phyloP scores from a whole-genome alignment of 495 filamentous ascomycete species.

The Aspergillus ostianus region DNA sequence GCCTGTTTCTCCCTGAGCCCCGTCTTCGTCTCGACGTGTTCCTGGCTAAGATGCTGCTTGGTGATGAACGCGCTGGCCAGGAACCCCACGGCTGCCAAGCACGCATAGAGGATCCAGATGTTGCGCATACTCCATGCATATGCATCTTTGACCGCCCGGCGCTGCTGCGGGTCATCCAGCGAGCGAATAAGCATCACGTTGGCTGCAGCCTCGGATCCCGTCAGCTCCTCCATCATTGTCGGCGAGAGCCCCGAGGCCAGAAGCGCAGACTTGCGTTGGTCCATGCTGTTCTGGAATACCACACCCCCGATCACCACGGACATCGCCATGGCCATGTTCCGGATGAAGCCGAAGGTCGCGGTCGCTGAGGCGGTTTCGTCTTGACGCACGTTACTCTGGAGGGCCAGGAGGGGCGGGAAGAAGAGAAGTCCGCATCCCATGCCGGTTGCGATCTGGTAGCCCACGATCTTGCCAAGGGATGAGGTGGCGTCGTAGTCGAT shows the following conservation, averaged over 20 bases:
- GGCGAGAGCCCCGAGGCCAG: conserved; percentile 45
- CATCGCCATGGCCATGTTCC: conserved; percentile 68
- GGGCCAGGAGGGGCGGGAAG: conserved; percentile 69
- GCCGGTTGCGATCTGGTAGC: conserved; percentile 64
- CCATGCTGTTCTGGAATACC: conserved; percentile 70
- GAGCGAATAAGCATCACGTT: conserved; percentile 47
- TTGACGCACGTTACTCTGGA: conserved; percentile 68
- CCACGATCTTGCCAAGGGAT: conserved; percentile 43
- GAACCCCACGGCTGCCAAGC: conserved; percentile 47
- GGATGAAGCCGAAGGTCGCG: conserved; percentile 69
- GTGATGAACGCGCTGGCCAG: conserved; percentile 54
- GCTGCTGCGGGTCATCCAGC: conserved; percentile 44
- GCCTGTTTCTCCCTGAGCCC: conserved; percentile 32
- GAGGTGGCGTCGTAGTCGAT: conserved; percentile 42
- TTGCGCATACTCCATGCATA: conserved; percentile 61
- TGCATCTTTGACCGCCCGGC: conserved; percentile 48
- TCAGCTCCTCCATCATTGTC: conserved; percentile 37
- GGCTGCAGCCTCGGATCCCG: conserved; percentile 49
- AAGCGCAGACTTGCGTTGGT: conserved; percentile 33
- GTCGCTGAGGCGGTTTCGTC: conserved; percentile 76
- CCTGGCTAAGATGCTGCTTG: conserved; percentile 48
- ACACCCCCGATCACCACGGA: conserved; percentile 78
- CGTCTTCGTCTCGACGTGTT: conserved; percentile 61
- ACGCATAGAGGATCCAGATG: conserved; percentile 62
- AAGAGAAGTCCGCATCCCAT: conserved; percentile 48